Conservation (phyloP, 768 basidiomycete genomes). For the Mycena galopus region DNA sequence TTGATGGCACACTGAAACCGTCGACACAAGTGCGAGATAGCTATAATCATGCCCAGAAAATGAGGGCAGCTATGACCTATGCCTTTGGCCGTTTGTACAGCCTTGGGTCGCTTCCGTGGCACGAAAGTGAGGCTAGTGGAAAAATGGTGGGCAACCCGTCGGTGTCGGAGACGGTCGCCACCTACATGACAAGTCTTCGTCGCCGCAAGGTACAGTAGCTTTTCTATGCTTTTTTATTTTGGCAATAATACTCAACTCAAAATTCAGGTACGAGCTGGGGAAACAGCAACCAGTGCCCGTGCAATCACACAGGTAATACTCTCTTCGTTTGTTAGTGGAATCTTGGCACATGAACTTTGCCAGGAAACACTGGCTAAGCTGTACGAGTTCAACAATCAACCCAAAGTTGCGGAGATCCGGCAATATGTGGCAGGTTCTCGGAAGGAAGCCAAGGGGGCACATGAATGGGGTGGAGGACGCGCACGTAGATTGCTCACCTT, state of each 20-base stretch:
- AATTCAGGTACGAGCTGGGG: background rate
- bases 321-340: background rate
- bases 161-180: background rate
- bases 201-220: background rate
- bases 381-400: background rate
- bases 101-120: background rate
- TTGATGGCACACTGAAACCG: background rate
- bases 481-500: constrained; percentile 43
- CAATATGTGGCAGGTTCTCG: constrained; percentile 10
- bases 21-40: background rate
- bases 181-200: background rate
- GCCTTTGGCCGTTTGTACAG: background rate
- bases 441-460: background rate
- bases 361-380: background rate
- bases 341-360: no score
- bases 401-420: background rate
- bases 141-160: background rate
- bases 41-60: background rate
- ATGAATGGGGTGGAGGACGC: constrained; percentile 47
- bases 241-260: no score
- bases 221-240: background rate
- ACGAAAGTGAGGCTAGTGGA: background rate
- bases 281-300: background rate
- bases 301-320: background rate
- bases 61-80: background rate